Evolutionary conservation across 768 basidiomycete genomes (phyloP), one percentile per base, ranked within the genome.

Genomic region (Lepiota brunneoincarnata): DNA sequence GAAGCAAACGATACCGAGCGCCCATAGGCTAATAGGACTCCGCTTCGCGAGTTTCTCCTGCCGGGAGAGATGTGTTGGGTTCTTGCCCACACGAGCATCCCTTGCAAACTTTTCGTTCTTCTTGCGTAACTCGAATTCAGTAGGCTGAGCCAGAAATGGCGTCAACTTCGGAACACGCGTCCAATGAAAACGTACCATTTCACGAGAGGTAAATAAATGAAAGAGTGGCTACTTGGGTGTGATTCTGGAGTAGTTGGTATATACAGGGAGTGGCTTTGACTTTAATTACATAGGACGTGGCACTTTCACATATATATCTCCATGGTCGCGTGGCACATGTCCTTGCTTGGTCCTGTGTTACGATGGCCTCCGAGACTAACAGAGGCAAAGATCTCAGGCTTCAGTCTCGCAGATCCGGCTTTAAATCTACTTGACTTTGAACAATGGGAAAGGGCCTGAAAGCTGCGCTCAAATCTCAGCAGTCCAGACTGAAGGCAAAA

Each of bases 101-200:
- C 77, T 82, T 37, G 86, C 87, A 70, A 93, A 93, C 71, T 91
- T 86, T 54, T 78, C 79, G 69, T 92, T 93, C 69, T 83, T 82
- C 64, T 84, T 82, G 61, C 88, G 85, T 71, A 91, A 78, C 63
- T 92, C 90, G 67, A 89, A 91, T 75, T 88, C 82, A 51, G 86
- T 89, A 49, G 89, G 89, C 88, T 91, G 62, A 6, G 9, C 43
- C 23, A 52, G 49, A 44, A 18, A 48, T 36, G 37, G 36, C 11
- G 47, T 11, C 31, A 35, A 36, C 23, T 14, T 40, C 40, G 17
- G 20, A 24, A n/a, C n/a, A 41, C 17, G 12, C n/a, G 17, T 48
- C 7, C 54, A 17, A 7, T 18, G 15, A 14, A 17, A 43, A 12
- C 63, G 41, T 46, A 68, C 70, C 69, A 73, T 72, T 64, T 63